Conservation (phyloP, 768 basidiomycete genomes). For the Leccinum boreale region DNA sequence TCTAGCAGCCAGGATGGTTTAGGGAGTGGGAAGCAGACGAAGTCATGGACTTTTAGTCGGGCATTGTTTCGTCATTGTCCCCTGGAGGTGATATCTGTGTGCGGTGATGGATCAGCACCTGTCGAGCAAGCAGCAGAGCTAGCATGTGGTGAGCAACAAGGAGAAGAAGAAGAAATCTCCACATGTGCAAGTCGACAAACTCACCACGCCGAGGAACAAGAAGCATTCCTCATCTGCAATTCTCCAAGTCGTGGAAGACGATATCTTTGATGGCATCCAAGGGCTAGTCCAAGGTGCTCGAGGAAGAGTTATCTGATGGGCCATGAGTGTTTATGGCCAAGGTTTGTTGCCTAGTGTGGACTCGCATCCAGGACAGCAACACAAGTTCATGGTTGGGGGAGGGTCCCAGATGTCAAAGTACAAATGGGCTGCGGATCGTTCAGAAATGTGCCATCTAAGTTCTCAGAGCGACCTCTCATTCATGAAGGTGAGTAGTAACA, state of each 20-base stretch:
- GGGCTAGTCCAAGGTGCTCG: too few species aligned
- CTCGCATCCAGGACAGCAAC: conserved; percentile 69
- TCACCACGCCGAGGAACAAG: conserved; percentile 15
- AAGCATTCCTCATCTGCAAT: conserved; percentile 31
- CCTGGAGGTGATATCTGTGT: conserved; percentile 27
- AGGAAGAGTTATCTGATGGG: too few species aligned
- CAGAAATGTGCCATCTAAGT: conserved; percentile 71
- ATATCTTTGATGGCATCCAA: too few species aligned
- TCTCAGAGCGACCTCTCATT: conserved; percentile 69
- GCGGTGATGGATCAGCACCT: conserved; percentile 15
- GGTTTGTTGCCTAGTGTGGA: too few species aligned
- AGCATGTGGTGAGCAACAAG: conserved; percentile 9
- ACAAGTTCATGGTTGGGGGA: conserved; percentile 76
- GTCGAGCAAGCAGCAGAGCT: conserved; percentile 15
- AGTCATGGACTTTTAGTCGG: conserved; percentile 46
- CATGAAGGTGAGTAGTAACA: conserved; percentile 58
- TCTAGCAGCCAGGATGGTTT: conserved; percentile 26
- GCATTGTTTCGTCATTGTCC: conserved; percentile 45
- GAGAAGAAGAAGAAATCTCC: conserved; percentile 21
- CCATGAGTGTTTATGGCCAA: too few species aligned
- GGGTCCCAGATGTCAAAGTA: conserved; percentile 74
- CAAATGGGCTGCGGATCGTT: conserved; percentile 63
- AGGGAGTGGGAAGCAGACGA: conserved; percentile 34
- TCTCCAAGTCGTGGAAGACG: conserved; percentile 47
- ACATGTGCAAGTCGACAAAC: conserved; percentile 24